Base-by-base conservation (phyloP, 2,329 filamentous ascomycete species). In the Aspergillus costaricaensis region DNA sequence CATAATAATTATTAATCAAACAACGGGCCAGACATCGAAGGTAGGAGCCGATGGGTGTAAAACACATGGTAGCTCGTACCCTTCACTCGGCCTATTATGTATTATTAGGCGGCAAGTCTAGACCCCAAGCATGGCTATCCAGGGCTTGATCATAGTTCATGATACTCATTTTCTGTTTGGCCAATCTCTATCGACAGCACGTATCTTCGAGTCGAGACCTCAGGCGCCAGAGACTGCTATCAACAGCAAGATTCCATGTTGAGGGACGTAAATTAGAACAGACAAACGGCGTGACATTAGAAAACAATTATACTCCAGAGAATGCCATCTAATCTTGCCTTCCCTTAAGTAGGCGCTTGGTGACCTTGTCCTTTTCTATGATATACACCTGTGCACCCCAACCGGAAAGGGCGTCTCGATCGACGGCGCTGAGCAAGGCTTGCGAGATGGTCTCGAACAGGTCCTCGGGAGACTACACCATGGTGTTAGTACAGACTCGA, bases 301-400 rank as follows among this genome's bases (percentile, higher is more conserved):
- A 57, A 57, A 58, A 67, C 64, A 65, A 62, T 70, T 67, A 65
- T 44, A 55, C 39, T 44, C 39, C 36, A 47, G 21, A 44, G 36
- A 25, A 36, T 55, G 39, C 43, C 52, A 48, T 72, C 72, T 91
- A 93, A 78, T 98, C 94, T 83, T 98, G 94, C 83, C 93, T 88
- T 76, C 93, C 93, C 88, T 98, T 98, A 79, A 99, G 84, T 88
- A 99, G 87, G 78, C 95, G 86, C 89, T 98, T 97, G 74, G 95
- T 98, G 65, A 99, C 91, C 90, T 98, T 98, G 83, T 96, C 93
- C 86, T 99, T 99, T 85, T 98, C 95, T 78, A 99, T 96, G 75
- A 99, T 96, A 82, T 98, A 99, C 70, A 99, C 95, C 76, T 99
- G 92, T 41, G 95, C 95, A 76, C 95, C 95, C 95, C 95, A 98